Conservation (phyloP, 495 filamentous ascomycete genomes). For the Cercophora samala region DNA sequence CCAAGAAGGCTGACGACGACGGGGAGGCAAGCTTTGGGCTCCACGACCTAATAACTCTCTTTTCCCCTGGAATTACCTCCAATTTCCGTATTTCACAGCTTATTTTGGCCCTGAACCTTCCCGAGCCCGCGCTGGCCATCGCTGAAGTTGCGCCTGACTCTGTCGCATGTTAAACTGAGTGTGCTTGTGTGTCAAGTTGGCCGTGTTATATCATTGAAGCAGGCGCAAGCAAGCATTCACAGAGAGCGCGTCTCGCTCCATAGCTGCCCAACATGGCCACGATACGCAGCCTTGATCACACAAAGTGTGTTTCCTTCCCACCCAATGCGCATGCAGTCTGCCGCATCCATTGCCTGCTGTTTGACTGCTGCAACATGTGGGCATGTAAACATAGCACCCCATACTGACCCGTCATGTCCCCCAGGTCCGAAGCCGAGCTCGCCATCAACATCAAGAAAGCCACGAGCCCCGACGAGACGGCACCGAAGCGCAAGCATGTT, state of each 20-base stretch:
- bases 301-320: conserved; percentile 35
- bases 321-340: conserved; percentile 3
- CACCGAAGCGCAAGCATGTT: conserved; percentile 98
- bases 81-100: conserved; percentile 7
- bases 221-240: neutral
- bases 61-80: conserved; percentile 5
- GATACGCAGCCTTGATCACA: conserved; percentile 47
- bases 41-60: conserved; percentile 9
- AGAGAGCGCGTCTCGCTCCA: conserved; percentile 14
- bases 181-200: neutral
- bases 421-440: conserved; percentile 87
- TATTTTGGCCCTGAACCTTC: neutral
- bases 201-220: neutral
- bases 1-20: conserved; percentile 28
- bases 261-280: conserved; percentile 42
- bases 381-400: neutral
- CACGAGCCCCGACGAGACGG: conserved; percentile 90
- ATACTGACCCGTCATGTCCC: conserved; percentile 25
- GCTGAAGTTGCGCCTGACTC: neutral
- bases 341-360: neutral
- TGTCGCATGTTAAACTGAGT: neutral
- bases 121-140: neutral
- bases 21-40: conserved; percentile 17
- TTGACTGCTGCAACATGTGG: neutral
- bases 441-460: conserved; percentile 95